Evolutionary conservation across 352 stramenopile genomes (phyloP), one percentile per base, ranked within the genome.

Genomic region (Phytophthora pluvialis): DNA sequence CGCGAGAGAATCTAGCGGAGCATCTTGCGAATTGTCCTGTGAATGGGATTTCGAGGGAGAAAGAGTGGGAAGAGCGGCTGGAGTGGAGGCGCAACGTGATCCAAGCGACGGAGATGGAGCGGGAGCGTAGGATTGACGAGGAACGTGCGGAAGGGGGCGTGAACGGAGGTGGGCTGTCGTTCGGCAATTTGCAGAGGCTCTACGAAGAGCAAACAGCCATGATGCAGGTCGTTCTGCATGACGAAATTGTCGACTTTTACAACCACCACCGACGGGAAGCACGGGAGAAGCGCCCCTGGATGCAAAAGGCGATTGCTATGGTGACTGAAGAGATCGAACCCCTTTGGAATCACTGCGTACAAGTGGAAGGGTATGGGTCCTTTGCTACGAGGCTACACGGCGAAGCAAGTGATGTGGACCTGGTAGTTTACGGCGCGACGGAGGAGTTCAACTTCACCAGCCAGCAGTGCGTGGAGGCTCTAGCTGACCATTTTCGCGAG

Each of bases 151-250:
- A 81, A 45, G 70, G 48, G 28, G 43, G 67, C n/a, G 54, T 60
- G 28, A 60, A 68, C 21, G 62, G 67, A 26, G 31, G 44, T 29
- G 47, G 56, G 31, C 73, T 92, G 16, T 89, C 83, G 15, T 89
- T 89, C 56, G 72, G 70, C 0, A 86, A 90, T 46, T 55, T 94
- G 13, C 86, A 94, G 62, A 68, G 75, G n/a, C 66, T 94, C 21
- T 93, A 94, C 48, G 83, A 92, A 71, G 83, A 91, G 63, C 86
- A 94, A 45, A 92, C 82, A 0, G 73, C 78, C 8, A 86, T 83
- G 74, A 83, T 93, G 74, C 85, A 95, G 47, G 72, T 86, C 11
- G 79, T 93, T 3, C 59, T 95, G 28, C 87, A 95, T 60, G 81
- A 93, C 5, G 87, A 95, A 44, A 91, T 95, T 40, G 58, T 81